These are phyloP conservation scores for Nidularia sp. DNA, from an alignment of 768 basidiomycete genomes.

Conservation along the genomic window DNA sequence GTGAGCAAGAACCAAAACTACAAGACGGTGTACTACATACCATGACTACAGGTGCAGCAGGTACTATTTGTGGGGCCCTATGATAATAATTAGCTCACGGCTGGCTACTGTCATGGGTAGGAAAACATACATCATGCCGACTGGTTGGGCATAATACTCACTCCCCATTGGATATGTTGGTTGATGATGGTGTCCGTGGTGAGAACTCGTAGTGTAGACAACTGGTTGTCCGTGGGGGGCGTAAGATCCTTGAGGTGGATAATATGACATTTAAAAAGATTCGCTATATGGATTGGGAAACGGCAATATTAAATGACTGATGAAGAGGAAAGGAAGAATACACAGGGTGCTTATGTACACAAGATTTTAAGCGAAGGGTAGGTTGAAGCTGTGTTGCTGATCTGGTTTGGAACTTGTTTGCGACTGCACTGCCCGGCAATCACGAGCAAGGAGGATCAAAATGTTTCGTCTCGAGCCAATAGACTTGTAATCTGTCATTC, in stretches of 20 bases:
- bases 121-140: conserved; percentile 24
- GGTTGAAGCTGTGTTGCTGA: too few species aligned
- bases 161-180: conserved; percentile 11
- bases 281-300: neutral
- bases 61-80: conserved; percentile 16
- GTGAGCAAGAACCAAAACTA: neutral
- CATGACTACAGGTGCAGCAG: conserved; percentile 19
- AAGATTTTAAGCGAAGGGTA: too few species aligned
- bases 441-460: too few species aligned
- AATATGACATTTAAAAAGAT: conserved; percentile 17
- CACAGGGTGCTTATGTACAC: too few species aligned
- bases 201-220: conserved; percentile 22
- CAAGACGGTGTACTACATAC: conserved; percentile 9
- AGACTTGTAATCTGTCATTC: too few species aligned
- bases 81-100: conserved; percentile 16
- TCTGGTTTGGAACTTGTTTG: too few species aligned
- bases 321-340: too few species aligned
- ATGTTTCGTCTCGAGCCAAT: too few species aligned
- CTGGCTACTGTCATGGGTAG: conserved; percentile 16
- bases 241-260: conserved; percentile 31
- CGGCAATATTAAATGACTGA: neutral
- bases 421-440: too few species aligned
- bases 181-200: conserved; percentile 13
- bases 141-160: conserved; percentile 17
- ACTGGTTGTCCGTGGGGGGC: conserved; percentile 20